These are phyloP conservation scores for Hymenochaete sp. DNA, from an alignment of 1,284 basidiomycete species.

Conservation along the genomic window DNA sequence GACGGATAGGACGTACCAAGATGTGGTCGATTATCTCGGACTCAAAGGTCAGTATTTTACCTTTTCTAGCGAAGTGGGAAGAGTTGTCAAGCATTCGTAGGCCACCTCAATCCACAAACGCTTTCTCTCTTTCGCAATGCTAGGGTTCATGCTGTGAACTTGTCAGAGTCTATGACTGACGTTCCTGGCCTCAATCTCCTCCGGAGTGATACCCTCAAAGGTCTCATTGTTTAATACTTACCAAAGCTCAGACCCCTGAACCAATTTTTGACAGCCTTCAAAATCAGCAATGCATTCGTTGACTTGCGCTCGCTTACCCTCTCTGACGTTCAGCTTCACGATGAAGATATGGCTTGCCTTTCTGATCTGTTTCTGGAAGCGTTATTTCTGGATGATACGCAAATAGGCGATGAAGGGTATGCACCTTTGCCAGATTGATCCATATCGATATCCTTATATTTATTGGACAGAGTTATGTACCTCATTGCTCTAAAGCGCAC, in stretches of 20 bases:
- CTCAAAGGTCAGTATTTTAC: slow-evolving; percentile 8
- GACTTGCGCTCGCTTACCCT: slow-evolving; percentile 43
- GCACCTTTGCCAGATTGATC: slow-evolving; percentile 18
- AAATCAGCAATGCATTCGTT: slow-evolving; percentile 41
- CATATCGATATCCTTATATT: slow-evolving; percentile 2
- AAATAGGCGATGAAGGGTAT: slow-evolving; percentile 54
- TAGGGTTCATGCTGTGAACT: slow-evolving; percentile 30
- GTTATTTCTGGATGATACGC: slow-evolving; percentile 45
- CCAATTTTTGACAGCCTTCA: slow-evolving; percentile 39
- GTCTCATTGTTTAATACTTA: slow-evolving; percentile 25
- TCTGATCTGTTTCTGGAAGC: slow-evolving; percentile 41
- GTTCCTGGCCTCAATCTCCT: slow-evolving; percentile 42
- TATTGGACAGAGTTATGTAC: slow-evolving; percentile 36
- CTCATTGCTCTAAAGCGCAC: slow-evolving; percentile 46
- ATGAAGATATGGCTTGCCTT: slow-evolving; percentile 43
- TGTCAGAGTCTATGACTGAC: slow-evolving; percentile 39
- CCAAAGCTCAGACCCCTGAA: slow-evolving; percentile 1
- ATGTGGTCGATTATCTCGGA: slow-evolving; percentile 12
- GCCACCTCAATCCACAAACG: slow-evolving; percentile 33
- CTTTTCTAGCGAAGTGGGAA: background rate
- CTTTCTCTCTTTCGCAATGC: slow-evolving; percentile 33
- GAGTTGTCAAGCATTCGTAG: slow-evolving; percentile 22
- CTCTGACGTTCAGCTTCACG: slow-evolving; percentile 34
- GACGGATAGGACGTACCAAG: slow-evolving; percentile 12
- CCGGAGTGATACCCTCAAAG: slow-evolving; percentile 34